Base-by-base conservation (phyloP, 2,329 filamentous ascomycete genomes). In the Arthrinium puccinioides region DNA sequence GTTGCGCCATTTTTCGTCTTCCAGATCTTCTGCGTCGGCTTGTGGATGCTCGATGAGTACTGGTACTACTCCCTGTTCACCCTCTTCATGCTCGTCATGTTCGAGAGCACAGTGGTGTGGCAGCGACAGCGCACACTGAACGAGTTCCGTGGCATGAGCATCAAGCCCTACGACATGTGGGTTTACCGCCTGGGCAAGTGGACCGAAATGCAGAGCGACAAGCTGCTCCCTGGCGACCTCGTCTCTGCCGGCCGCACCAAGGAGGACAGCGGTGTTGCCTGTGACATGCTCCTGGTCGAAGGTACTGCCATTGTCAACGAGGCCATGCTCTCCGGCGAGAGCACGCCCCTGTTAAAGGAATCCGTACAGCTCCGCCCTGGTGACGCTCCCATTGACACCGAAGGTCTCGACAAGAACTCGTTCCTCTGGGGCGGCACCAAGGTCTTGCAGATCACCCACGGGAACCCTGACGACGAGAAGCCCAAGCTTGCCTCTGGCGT, bases 11-110 rank as follows among this genome's bases (percentile, higher is more conserved):
- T 98, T 72, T 98, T 98, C 64, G 89, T 98, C 45, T 98, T 98
- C 67, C 92, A 98, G 70, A 74, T 98, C 44, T 98, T 98, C 70
- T 98, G 94, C 53, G 92, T 98, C 41, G 94, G 92, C 13, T 69
- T 98, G 43, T 98, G 92, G 92, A 87, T 97, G 81, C 69, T 98
- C 57, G 92, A 98, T 57, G 94, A 98, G 65, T 98, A 97, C 67
- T 98, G 94, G 92, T 98, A 98, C 70, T 98, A 98, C 67, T 97
- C 92, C 44, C 77, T 98, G 15, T 98, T 98, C 64, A 98, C 94
- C 1, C 80, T 98, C 16, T 89, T 97, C 68, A 98, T 98, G 94
- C 78, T 98, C 39, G 87, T 98, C 49, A 82, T 79, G 41, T 98
- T 98, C 52, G 92, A 98, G 69, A 96, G 89, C 61, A 98, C 92